Evolutionary conservation across 345 rosid species (phyloP), one percentile per base, ranked within the genome.

Genomic region (Arabidopsis suecica): DNA sequence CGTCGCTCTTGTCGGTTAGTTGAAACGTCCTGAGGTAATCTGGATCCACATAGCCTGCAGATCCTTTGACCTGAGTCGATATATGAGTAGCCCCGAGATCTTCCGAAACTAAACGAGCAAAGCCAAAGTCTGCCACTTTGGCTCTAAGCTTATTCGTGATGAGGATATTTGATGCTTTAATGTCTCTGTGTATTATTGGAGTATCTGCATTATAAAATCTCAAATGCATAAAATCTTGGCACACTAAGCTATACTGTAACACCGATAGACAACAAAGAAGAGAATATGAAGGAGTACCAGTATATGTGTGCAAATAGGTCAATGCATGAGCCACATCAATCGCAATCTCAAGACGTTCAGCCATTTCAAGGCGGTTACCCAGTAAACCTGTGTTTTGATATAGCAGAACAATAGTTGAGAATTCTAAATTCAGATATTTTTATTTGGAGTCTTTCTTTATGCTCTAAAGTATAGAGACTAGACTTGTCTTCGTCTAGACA

Each of bases 271-370:
- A 7, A 57, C 13, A 18, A 42, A 45, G 51, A 68, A 40, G 28
- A 42, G 3, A 16, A 33, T 22, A 47, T 56, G 47, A 48, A 58
- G 47, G 67, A 32, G 23, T 77, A 89, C 98, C 98, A 54, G 97
- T 75, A 68, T 94, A 94, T 59, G 84, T 84, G 81, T 91, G 98
- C 28, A 94, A 91, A 79, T 91, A 94, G 61, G 98, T 83, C 53
- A 90, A 70, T 28, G 95, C 98, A 83, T 94, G 98, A 75, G 98
- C 96, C 13, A 94, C 90, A 86, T 94, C 98, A 58, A 89, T 88
- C 0, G 98, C 93, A 65, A 94, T 86, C 59, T 91, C 97, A 60
- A 94, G 85, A 36, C 97, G 96, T 61, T 94, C 88, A 16, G 87
- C 84, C 48, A 88, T 82, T 83, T 90, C 93, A 28, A 90, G 91